Evolutionary conservation across 2,329 filamentous ascomycete species (phyloP), one percentile per base, ranked within the genome.

Genomic region (Phyllosticta paracitricarpa): DNA sequence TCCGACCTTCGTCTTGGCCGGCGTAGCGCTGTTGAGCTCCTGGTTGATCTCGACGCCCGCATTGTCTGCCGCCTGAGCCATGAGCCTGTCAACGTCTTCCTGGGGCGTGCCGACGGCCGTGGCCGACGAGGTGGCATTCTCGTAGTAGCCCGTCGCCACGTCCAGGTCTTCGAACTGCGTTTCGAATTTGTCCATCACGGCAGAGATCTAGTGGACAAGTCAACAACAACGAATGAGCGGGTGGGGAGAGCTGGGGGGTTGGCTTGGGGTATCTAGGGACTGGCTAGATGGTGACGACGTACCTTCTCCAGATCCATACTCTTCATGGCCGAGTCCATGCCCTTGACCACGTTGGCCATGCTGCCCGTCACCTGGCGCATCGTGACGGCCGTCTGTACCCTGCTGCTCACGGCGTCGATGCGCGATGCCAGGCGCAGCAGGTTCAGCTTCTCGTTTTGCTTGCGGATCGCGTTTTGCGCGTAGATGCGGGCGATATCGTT

Each of bases 11-110:
- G 77, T 76, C 68, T 81, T 81, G 19, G 81, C 78, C 0, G 82
- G 78, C 14, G 82, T 77, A 7, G 87, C 82, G 12, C 77, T 77
- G 61, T 79, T 78, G 75, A 96, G 85, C 75, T 94, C 89, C 71
- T 88, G 83, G 66, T 85, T 85, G 64, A 96, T 79, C 74, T 94
- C 89, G 58, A 96, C 84, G 59, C 91, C 91, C 9, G 89, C 90
- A 73, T 95, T 91, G 73, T 96, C 91, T 64, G 91, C 91, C 53
- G 94, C 84, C 76, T 95, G 89, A 65, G 84, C 87, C 76, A 96
- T 88, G 64, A 96, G 77, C 66, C 90, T 86, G 73, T 96, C 91
- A 1, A 96, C 90, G 66, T 92, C 90, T 67, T 95, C 91, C 72
- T 96, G 84, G 75, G 78, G 89, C 77, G 77, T 92, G 73, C 79